phyloP scores from a whole-genome alignment of 345 rosid genomes.

The Boechera stricta region DNA sequence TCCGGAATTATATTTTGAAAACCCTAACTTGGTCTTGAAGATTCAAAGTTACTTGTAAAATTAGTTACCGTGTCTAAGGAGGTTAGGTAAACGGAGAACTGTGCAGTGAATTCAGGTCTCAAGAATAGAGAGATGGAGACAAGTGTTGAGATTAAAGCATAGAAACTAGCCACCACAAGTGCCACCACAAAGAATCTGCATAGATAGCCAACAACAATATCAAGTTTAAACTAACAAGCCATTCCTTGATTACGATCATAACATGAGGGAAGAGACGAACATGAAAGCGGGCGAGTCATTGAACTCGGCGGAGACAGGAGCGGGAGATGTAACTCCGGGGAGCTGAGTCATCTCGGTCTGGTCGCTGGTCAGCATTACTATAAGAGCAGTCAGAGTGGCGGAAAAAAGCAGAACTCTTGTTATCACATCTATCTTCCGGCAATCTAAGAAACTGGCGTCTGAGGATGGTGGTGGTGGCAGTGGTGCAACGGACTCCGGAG shows the following conservation, averaged over 20 bases:
- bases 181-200: constrained; percentile 76
- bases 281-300: constrained; percentile 73
- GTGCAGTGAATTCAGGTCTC: constrained; percentile 49
- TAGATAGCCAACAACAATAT: not conserved
- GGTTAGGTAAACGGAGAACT: constrained; percentile 50
- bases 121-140: constrained; percentile 53
- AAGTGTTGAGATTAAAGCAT: constrained; percentile 59
- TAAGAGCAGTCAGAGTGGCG: constrained; percentile 51
- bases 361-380: constrained; percentile 66
- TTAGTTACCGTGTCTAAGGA: constrained; percentile 60
- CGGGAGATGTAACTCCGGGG: constrained; percentile 23
- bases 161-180: constrained; percentile 62
- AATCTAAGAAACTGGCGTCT: constrained; percentile 32
- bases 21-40: not conserved
- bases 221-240: not conserved
- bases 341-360: constrained; percentile 50
- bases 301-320: constrained; percentile 58
- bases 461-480: constrained; percentile 34
- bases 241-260: not conserved
- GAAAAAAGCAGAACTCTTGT: constrained; percentile 67
- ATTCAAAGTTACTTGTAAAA: constrained; percentile 29
- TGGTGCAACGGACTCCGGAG: constrained; percentile 24
- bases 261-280: constrained; percentile 50
- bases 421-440: constrained; percentile 46
- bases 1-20: not conserved